These are phyloP conservation scores for Cladorrhinum sp. DNA, from an alignment of 2,329 filamentous ascomycete genomes.

Conservation along the genomic window DNA sequence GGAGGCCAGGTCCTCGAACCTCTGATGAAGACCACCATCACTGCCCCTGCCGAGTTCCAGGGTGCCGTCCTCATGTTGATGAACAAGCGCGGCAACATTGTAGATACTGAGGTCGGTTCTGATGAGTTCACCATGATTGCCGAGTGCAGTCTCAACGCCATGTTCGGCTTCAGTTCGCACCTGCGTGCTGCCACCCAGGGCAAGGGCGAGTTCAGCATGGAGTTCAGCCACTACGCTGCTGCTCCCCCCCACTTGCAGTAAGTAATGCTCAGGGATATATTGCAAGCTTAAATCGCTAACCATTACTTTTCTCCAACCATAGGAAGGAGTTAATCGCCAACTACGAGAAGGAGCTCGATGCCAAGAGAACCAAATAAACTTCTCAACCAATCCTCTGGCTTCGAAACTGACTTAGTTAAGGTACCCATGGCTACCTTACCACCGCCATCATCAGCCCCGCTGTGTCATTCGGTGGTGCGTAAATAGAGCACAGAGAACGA, in stretches of 20 bases:
- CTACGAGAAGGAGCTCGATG: conserved; percentile 57
- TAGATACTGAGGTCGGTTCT: conserved; percentile 87
- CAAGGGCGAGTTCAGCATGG: conserved; percentile 98
- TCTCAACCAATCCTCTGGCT: too few species aligned
- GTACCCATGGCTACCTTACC: too few species aligned
- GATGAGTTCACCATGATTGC: conserved; percentile 93
- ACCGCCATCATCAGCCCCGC: too few species aligned
- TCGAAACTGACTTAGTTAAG: too few species aligned
- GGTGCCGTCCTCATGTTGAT: conserved; percentile 90
- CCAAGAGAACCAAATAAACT: conserved; percentile 53
- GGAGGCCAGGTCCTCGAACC: conserved; percentile 87
- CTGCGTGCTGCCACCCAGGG: conserved; percentile 91
- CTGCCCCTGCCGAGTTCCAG: conserved; percentile 95
- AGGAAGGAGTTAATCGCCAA: conserved; percentile 59
- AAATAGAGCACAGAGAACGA: too few species aligned
- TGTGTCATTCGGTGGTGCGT: too few species aligned
- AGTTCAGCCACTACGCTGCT: conserved; percentile 92
- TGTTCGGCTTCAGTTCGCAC: conserved; percentile 96
- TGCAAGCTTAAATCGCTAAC: conserved; percentile 28
- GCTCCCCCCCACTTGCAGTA: conserved; percentile 88
- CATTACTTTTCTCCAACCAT: conserved; percentile 12
- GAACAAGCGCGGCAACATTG: conserved; percentile 95
- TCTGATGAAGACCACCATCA: conserved; percentile 97
- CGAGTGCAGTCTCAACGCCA: conserved; percentile 90
- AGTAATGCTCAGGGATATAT: conserved; percentile 36